phyloP scores from a whole-genome alignment of 352 stramenopile species.

The Phytophthora pistaciae region DNA sequence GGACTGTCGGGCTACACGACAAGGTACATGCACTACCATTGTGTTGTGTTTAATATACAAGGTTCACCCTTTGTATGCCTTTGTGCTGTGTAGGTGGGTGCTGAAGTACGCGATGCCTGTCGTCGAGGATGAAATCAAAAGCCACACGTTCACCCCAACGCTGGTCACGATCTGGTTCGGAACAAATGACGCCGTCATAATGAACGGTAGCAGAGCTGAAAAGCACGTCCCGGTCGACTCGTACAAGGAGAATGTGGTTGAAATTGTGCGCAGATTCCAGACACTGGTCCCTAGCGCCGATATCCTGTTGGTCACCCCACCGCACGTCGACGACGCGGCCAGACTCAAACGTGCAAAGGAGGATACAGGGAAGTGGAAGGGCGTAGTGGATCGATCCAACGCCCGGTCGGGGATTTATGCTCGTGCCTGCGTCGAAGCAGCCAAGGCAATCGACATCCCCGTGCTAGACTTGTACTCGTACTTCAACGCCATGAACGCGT shows the following conservation, averaged over 20 bases:
- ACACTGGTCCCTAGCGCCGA: constrained; percentile 20
- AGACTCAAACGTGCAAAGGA: constrained; percentile 25
- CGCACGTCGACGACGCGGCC: constrained; percentile 19
- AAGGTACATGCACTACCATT: not conserved
- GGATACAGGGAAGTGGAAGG: not conserved
- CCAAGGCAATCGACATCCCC: constrained; percentile 21
- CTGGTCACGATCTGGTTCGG: constrained; percentile 21
- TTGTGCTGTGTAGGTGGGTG: constrained; percentile 32
- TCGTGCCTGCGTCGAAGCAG: constrained; percentile 43
- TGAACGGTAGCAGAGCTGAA: constrained; percentile 11
- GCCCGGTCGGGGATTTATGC: constrained; percentile 41
- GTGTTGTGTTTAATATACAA: not conserved
- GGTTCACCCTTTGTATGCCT: not conserved
- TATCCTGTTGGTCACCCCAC: constrained; percentile 50
- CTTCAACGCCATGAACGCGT: constrained; percentile 48
- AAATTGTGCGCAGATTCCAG: constrained; percentile 17
- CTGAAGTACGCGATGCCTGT: constrained; percentile 27
- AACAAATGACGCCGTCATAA: constrained; percentile 11
- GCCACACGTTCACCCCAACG: constrained; percentile 8
- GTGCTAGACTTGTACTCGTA: constrained; percentile 42
- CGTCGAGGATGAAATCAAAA: constrained; percentile 12
- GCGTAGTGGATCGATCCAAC: constrained; percentile 21
- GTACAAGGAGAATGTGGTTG: constrained; percentile 22
- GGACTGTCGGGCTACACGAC: constrained; percentile 45
- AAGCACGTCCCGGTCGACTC: constrained; percentile 20